Evolutionary conservation across 768 basidiomycete species (phyloP), one percentile per base, ranked within the genome.

Genomic region (Lactarius psammicola): DNA sequence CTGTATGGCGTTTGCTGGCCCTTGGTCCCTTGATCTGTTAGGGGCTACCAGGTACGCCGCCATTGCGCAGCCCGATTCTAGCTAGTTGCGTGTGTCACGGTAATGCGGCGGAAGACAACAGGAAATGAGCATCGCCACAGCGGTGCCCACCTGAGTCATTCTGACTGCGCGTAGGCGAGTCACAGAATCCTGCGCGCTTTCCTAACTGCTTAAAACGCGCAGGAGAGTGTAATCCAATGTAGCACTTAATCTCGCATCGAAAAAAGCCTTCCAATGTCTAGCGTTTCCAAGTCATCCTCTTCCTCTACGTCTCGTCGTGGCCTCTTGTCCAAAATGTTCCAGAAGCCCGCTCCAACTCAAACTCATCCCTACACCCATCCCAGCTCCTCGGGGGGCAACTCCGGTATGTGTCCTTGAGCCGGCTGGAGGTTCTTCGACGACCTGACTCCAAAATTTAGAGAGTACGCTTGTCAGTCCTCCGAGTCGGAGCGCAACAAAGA

Each of bases 301-400:
- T 20, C 60, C 7, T 34, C 49, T n/a, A 5, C 34, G 10, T 28
- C 46, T 30, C 60, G 34, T 34, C 23, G 49, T 23, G 20, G 34
- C 10, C 23, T 53, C 36, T 38, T 61, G 5, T 36, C 60, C 15
- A 61, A 61, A 49, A 61, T 61, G 31, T 53, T 61, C 49, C 60
- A 13, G 17, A 61, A 51, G 49, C 7, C 33, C 3, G 34, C 7
- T 38, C 34, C 49, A 15, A 15, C 49, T 11, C 60, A 28, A 7
- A 4, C 49, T 4, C 49, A 26, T 10, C 26, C 60, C 6, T 20
- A n/a, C 34, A 5, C 30, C 13, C 9, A 61, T 13, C 6, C 20
- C 33, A 38, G 36, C 33, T 15, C 23, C 4, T n/a, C 13, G 34
- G 31, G 34, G 17, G 23, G 34, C n/a, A 17, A 38, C 34, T 53